Conservation (phyloP, 2,329 filamentous ascomycete species). For the Microcyclospora tardicrescens region DNA sequence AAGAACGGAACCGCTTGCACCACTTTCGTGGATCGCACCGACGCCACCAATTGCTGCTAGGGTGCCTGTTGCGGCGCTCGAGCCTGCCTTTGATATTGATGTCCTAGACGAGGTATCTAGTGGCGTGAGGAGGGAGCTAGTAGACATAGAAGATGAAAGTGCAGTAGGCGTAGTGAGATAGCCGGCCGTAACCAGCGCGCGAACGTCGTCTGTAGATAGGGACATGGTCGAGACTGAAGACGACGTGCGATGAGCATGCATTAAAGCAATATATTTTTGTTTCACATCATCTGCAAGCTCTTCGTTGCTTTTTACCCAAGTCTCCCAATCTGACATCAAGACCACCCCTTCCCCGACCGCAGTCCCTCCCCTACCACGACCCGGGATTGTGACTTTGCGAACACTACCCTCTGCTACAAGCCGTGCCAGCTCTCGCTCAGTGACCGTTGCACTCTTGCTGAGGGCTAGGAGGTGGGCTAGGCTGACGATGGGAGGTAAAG, state of each 20-base stretch:
- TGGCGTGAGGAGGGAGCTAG: conserved; percentile 18
- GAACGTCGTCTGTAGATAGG: conserved; percentile 37
- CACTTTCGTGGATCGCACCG: conserved; percentile 51
- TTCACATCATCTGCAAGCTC: conserved; percentile 26
- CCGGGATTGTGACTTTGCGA: conserved; percentile 50
- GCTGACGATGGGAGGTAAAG: conserved; percentile 51
- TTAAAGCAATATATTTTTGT: conserved; percentile 38
- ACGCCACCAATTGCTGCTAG: conserved; percentile 55
- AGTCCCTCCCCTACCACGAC: conserved; percentile 43
- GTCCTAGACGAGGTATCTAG: not conserved
- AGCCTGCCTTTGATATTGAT: conserved; percentile 45
- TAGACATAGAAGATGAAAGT: conserved; percentile 24
- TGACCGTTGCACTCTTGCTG: conserved; percentile 47
- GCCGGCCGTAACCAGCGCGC: conserved; percentile 50
- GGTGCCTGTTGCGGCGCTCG: conserved; percentile 54
- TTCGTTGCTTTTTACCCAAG: conserved; percentile 10
- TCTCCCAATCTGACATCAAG: conserved; percentile 43
- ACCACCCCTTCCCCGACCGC: conserved; percentile 54
- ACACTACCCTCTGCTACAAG: conserved; percentile 45
- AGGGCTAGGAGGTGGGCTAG: conserved; percentile 54
- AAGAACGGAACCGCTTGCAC: conserved; percentile 37
- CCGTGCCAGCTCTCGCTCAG: conserved; percentile 55
- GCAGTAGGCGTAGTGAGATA: conserved; percentile 46
- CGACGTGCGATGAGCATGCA: conserved; percentile 40
- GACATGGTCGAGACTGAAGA: conserved; percentile 27